Conservation (phyloP, 352 stramenopile genomes). For the Phytophthora agathidicida region DNA sequence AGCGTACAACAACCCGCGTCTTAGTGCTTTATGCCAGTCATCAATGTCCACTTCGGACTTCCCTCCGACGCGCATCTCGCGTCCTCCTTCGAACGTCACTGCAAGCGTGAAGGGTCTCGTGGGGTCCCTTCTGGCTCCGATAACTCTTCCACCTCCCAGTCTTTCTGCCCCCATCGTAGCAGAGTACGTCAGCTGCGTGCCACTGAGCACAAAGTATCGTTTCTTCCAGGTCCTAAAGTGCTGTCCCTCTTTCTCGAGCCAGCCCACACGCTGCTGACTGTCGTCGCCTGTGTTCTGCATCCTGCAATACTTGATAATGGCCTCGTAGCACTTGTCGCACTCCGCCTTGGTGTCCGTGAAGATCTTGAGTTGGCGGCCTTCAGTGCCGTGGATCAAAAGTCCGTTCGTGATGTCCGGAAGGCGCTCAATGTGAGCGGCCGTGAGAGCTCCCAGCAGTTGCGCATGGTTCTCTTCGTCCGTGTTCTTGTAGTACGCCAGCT, state of each 20-base stretch:
- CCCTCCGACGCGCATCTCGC: conserved; percentile 68
- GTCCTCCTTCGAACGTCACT: conserved; percentile 66
- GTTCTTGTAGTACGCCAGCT: conserved; percentile 87
- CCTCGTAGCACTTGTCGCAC: conserved; percentile 73
- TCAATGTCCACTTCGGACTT: conserved; percentile 71
- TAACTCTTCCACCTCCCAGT: conserved; percentile 58
- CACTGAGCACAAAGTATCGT: conserved; percentile 72
- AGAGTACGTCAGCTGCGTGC: conserved; percentile 69
- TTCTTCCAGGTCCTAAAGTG: conserved; percentile 77
- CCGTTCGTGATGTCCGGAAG: conserved; percentile 77
- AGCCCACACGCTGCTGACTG: conserved; percentile 46
- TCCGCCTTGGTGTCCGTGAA: conserved; percentile 80
- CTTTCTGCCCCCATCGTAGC: conserved; percentile 51
- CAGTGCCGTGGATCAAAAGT: conserved; percentile 62
- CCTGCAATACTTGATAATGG: conserved; percentile 58
- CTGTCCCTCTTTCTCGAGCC: conserved; percentile 77
- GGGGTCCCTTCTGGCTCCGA: conserved; percentile 61
- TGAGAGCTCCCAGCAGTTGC: conserved; percentile 75
- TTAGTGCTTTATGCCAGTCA: conserved; percentile 74
- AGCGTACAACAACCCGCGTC: conserved; percentile 43
- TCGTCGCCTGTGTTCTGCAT: conserved; percentile 37
- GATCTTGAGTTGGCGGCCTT: conserved; percentile 80
- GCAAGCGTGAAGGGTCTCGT: conserved; percentile 65
- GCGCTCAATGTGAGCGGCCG: conserved; percentile 67
- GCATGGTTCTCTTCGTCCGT: conserved; percentile 65